Evolutionary conservation across 1,284 basidiomycete species (phyloP), one percentile per base, ranked within the genome.

Genomic region (Apiotrichum akiyoshidainum): DNA sequence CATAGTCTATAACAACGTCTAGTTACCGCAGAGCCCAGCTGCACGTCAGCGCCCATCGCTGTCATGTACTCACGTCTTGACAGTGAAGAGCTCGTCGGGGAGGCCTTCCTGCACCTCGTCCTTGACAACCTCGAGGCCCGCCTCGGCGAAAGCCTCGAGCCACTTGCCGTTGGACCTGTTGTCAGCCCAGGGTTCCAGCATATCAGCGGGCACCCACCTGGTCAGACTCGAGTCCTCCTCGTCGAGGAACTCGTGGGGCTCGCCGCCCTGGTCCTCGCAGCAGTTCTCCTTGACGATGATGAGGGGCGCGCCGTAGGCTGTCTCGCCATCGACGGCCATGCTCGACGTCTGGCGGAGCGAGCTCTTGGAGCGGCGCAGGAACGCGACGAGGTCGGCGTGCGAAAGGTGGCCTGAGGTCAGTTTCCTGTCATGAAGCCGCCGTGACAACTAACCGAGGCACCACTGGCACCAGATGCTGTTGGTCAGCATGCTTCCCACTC

Each of bases 241-340:
- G 68, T 96, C 93, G 68, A 92, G 90, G 17, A 87, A 77, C n/a
- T 83, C 82, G 22, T 62, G 54, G 1, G 68, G 61, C 17, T 59
- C 55, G 16, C 81, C 80, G 0, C 85, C 80, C 0, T 83, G 85
- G 49, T 84, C 84, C 26, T 79, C 75, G 71, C 90, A 94, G n/a
- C 88, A 69, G 74, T 97, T 97, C 78, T 97, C 93, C 76, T 97
- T 97, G 49, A 94, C 86, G 22, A 96, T 81, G 57, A 96, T 89
- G 14, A 63, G 10, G 34, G 89, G 64, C 56, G 87, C 45, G 13
- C 55, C 54, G 41, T 52, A 58, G 35, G n/a, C 40, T 2, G 22
- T 17, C 47, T n/a, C 35, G 12, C 35, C 58, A 4, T 54, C 57
- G 14, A 52, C 61, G 13, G 31, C 46, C 53, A 65, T 54, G 45